These are phyloP conservation scores for Lumnitzera littorea DNA, from an alignment of 345 rosid species.

Conservation along the genomic window DNA sequence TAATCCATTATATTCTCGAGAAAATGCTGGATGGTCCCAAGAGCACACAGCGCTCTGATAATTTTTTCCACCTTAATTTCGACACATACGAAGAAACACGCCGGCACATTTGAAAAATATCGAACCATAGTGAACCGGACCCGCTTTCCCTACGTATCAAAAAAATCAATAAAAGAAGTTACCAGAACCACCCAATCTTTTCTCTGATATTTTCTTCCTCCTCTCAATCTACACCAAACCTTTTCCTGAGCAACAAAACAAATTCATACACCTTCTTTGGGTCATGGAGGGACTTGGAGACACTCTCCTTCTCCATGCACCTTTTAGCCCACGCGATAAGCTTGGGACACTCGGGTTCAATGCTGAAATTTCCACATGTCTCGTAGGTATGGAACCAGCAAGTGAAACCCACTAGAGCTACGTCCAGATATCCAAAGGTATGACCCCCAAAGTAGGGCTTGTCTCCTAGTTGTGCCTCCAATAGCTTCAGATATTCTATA, in stretches of 20 bases:
- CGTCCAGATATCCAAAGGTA: conserved; percentile 20
- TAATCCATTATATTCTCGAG: too few relatives aligned
- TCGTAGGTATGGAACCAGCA: conserved; percentile 22
- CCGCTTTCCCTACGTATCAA: too few relatives aligned
- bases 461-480: conserved; percentile 27
- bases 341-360: conserved; percentile 27
- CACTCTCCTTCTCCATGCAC: conserved; percentile 28
- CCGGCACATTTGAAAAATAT: too few relatives aligned
- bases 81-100: too few relatives aligned
- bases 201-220: too few relatives aligned
- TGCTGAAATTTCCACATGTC: conserved; percentile 21
- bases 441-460: conserved; percentile 27
- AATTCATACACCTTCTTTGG: conserved; percentile 11
- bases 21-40: too few relatives aligned
- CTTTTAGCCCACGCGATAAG: conserved; percentile 30
- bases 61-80: too few relatives aligned
- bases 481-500: conserved; percentile 16
- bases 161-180: too few relatives aligned
- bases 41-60: too few relatives aligned
- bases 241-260: not conserved
- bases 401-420: conserved; percentile 11
- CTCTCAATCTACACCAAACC: too few relatives aligned
- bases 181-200: too few relatives aligned
- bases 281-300: conserved; percentile 20
- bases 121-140: too few relatives aligned